phyloP scores from a whole-genome alignment of 169 alveolate species.

The Eimeria maxima region DNA sequence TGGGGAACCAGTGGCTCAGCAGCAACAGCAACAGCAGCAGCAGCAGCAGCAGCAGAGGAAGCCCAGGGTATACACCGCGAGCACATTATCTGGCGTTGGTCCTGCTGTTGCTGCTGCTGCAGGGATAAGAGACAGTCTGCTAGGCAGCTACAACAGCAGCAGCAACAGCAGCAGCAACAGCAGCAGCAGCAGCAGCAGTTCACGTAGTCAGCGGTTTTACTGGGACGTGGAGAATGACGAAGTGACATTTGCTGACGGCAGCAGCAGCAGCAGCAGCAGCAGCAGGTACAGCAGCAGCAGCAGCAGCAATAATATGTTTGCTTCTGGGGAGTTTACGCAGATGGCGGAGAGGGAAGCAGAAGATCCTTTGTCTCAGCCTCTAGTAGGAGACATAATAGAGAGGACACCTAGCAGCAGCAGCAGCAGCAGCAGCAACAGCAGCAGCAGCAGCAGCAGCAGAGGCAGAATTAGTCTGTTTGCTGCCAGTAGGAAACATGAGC shows the following conservation, averaged over 20 bases:
- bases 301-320: slow-evolving; percentile 17
- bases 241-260: slow-evolving; percentile 7
- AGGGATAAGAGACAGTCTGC: neutral
- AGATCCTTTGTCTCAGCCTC: neutral
- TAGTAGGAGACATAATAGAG: neutral
- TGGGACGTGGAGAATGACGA: slow-evolving; percentile 55
- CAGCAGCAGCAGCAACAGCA: slow-evolving; percentile 43
- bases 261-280: slow-evolving; percentile 35
- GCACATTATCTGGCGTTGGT: neutral
- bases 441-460: slow-evolving; percentile 73
- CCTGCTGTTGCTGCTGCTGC: slow-evolving; percentile 46
- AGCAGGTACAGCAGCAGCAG: slow-evolving; percentile 47
- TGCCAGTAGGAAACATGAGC: slow-evolving; percentile 17
- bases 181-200: slow-evolving; percentile 35
- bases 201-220: slow-evolving; percentile 44
- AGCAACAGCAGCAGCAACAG: slow-evolving; percentile 37
- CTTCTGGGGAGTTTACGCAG: slow-evolving; percentile 24
- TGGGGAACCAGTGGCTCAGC: neutral
- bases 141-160: neutral
- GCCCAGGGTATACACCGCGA: slow-evolving; percentile 31
- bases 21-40: slow-evolving; percentile 24
- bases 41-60: slow-evolving; percentile 64
- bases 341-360: neutral
- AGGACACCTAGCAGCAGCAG: slow-evolving; percentile 1
- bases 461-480: slow-evolving; percentile 35